Evolutionary conservation across 1,284 basidiomycete genomes (phyloP), one percentile per base, ranked within the genome.

Genomic region (Tilletia caries): DNA sequence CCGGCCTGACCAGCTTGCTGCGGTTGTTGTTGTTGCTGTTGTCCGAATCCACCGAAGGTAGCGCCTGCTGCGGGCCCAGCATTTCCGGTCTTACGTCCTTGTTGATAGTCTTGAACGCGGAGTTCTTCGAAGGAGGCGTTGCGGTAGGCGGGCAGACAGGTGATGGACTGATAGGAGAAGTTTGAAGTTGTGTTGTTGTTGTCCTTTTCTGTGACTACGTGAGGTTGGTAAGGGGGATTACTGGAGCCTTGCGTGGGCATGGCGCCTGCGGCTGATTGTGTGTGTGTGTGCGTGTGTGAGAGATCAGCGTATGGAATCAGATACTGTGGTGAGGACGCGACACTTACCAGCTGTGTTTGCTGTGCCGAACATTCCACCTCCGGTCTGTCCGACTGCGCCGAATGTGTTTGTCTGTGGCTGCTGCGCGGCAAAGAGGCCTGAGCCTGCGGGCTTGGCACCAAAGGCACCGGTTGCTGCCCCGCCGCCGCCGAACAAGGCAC

Each of bases 61-160:
- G 32, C 64, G 25, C 33, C 33, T 25, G 65, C 65, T 13, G 33
- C 65, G 10, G 65, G 65, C 3, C 65, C 65, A 10, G 65, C 44
- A 20, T n/a, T n/a, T 8, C 64, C 66, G 10, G 34, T 64, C 58
- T 70, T 72, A n/a, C 71, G 44, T 8, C 71, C 69, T 52, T 72
- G 71, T 44, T 67, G 29, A 37, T 72, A 72, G 67, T 72, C 71
- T 37, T 72, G 71, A 18, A 70, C 50, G 15, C 70, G 64, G n/a
- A 72, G 60, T 50, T 72, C 71, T 62, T 72, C 71, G 29, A 72
- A 48, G n/a, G 66, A 67, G 25, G 60, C 69, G 13, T 33, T 46
- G 50, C 64, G 66, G 60, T 72, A 72, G 15, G 68, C 64, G 13
- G 64, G 67, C 50, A 70, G 64, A 32, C 68, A 69, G 41, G 54